Percentiles rank a stretch among this genome's conserved stretches.
These are phyloP conservation scores for Pseudozyma flocculosa DNA, from an alignment of 1,284 basidiomycete genomes.

Conservation along the genomic window DNA sequence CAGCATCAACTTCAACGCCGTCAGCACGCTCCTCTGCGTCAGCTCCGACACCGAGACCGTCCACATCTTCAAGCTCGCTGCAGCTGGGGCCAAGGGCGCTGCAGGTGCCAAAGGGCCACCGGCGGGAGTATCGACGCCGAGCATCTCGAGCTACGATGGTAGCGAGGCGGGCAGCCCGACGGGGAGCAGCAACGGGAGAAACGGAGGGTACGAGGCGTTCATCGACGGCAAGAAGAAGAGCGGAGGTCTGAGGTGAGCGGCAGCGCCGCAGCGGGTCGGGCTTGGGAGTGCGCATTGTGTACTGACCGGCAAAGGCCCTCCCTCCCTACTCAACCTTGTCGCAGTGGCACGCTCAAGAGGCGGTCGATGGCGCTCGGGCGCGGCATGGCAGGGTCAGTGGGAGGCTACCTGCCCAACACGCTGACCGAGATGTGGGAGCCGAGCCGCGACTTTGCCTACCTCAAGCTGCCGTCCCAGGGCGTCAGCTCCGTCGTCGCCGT, in stretches of 20 bases:
- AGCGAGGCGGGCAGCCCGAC: slow-evolving; percentile 15
- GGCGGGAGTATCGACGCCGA: slow-evolving; percentile 5
- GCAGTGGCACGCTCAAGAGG: slow-evolving; percentile 58
- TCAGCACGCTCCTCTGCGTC: slow-evolving; percentile 80
- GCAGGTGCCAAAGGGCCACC: slow-evolving; percentile 1
- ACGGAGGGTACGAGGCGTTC: slow-evolving; percentile 59
- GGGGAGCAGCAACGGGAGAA: slow-evolving; percentile 10
- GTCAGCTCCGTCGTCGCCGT: slow-evolving; percentile 59
- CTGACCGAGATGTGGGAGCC: slow-evolving; percentile 98
- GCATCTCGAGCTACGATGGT: slow-evolving; percentile 9
- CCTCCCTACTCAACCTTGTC: too few relatives aligned
- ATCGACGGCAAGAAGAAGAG: slow-evolving; percentile 53
- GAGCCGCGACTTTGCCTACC: slow-evolving; percentile 86
- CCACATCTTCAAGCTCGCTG: slow-evolving; percentile 85
- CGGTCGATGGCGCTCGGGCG: slow-evolving; percentile 64
- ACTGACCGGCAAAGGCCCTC: too few relatives aligned
- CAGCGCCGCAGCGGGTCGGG: background rate
- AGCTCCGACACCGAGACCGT: slow-evolving; percentile 92
- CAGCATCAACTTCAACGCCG: slow-evolving; percentile 86
- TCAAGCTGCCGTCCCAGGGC: slow-evolving; percentile 80
- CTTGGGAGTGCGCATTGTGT: background rate
- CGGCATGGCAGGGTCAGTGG: slow-evolving; percentile 64
- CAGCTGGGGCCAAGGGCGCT: background rate
- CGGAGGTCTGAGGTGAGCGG: slow-evolving; percentile 18
- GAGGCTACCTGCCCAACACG: slow-evolving; percentile 85